Evolutionary conservation across 176 grass and related monocot species (phyloP), one percentile per base, ranked within the genome.

Genomic region (Elymus sibiricus): DNA sequence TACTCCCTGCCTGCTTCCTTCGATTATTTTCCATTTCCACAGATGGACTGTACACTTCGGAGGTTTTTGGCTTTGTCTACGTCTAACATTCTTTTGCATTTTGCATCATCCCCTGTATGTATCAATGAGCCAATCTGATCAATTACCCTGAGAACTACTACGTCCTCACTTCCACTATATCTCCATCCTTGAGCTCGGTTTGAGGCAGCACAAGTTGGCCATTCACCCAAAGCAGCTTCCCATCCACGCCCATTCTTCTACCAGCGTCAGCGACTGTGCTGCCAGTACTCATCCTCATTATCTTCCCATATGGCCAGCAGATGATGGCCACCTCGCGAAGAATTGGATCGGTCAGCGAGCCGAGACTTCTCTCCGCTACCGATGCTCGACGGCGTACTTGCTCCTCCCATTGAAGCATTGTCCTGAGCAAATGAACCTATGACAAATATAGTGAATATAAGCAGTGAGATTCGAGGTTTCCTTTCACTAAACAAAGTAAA

Each of bases 351-450:
- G 80, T 88, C 21, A 32, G 74, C 67, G 85, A 88, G 61, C 81
- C 64, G 1, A 90, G 83, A 82, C 90, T 95, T 92, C 49, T 83
- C 87, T 89, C 90, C 1, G 83, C 58, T 32, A 87, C 40, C 63
- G 87, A 88, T 86, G 90, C 74, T 17, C 88, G 92, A 55, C 61
- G 86, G 42, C 79, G 64, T 58, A 98, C 90, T 79, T 95, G 93
- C 81, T 95, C 86, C 82, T 98, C 97, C 97, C 97, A 95, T 46
- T 92, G 92, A 88, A 98, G 94, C 97, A 98, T 98, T 21, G 93
- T 91, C 65, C 97, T 86, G 32, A 98, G 88, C 46, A 98, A 87
- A 92, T 81, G 88, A 79, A 98, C 94, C 97, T 98, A 28, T 15
- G 9, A 26, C 43, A 28, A 28, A 84, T 31, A 70, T 83, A 58